Evolutionary conservation across 495 filamentous ascomycete species (phyloP).

Genomic region (Penicillium fimorum): DNA sequence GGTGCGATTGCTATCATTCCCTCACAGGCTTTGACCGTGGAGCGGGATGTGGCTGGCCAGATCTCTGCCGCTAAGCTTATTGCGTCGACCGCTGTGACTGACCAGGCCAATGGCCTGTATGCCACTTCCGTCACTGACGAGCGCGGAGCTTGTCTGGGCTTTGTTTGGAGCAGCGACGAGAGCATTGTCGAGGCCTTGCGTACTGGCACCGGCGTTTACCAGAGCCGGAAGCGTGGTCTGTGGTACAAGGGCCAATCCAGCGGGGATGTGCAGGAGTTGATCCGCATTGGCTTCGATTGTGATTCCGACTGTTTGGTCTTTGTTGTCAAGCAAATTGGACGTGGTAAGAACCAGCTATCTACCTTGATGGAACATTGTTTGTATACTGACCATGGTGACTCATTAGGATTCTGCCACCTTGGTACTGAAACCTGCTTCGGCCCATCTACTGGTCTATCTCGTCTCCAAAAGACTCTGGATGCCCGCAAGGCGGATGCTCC

Average conservation of each 20-base stretch:
- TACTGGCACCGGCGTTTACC: conserved; percentile 90
- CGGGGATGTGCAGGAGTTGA: conserved; percentile 86
- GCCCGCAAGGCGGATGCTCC: conserved; percentile 78
- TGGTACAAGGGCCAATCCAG: conserved; percentile 97
- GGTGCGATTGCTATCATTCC: conserved; percentile 78
- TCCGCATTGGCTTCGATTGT: conserved; percentile 83
- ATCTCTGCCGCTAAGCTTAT: conserved; percentile 69
- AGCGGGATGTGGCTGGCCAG: conserved; percentile 54
- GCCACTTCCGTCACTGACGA: conserved; percentile 90
- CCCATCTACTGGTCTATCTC: conserved; percentile 72
- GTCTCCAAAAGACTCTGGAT: conserved; percentile 79
- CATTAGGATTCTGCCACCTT: conserved; percentile 86
- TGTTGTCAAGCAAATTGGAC: conserved; percentile 81
- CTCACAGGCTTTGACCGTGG: conserved; percentile 63
- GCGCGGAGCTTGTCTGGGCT: conserved; percentile 75
- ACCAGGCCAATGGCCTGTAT: conserved; percentile 78
- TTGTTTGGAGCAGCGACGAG: conserved; percentile 92
- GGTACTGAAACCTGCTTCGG: conserved; percentile 91
- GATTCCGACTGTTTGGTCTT: conserved; percentile 91
- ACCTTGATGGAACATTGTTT: not conserved
- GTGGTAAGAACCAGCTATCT: conserved; percentile 41
- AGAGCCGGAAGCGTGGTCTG: conserved; percentile 87
- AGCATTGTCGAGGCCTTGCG: conserved; percentile 82
- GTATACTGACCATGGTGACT: conserved; percentile 25
- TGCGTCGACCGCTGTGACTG: conserved; percentile 67